Percentiles rank a stretch among this genome's conserved stretches.
Conservation (phyloP, 192 early-diverging fungal species). For the Borealophlyctis nickersoniae region DNA sequence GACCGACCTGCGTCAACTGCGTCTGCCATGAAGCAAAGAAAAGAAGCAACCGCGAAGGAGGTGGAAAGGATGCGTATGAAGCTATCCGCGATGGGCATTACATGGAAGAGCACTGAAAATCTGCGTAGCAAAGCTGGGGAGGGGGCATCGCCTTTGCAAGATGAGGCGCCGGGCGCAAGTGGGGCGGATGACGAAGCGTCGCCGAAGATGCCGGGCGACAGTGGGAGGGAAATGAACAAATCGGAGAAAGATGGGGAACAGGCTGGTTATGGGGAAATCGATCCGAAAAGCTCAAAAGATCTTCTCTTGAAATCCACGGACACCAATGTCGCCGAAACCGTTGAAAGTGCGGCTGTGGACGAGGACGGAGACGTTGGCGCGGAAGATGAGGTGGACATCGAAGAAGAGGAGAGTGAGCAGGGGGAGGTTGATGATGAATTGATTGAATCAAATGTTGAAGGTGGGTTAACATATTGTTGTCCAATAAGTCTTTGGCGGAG, state of each 20-base stretch:
- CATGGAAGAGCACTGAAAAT: slow-evolving; percentile 9
- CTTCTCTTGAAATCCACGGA: not conserved
- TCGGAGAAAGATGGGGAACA: slow-evolving; percentile 32
- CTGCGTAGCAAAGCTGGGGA: not conserved
- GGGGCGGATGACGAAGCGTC: not conserved
- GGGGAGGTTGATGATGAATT: slow-evolving; percentile 6
- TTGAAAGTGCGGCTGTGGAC: not conserved
- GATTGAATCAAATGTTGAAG: too few relatives aligned
- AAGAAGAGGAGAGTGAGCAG: slow-evolving; percentile 9
- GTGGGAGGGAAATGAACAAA: not conserved
- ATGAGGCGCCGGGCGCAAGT: not conserved
- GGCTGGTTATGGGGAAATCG: too few relatives aligned
- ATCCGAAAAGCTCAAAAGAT: slow-evolving; percentile 6
- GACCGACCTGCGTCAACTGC: too few relatives aligned
- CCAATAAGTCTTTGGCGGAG: not conserved
- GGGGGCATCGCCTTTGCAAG: not conserved
- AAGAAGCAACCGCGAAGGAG: slow-evolving; percentile 18
- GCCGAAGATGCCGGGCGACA: not conserved
- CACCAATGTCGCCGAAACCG: not conserved
- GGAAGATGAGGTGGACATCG: slow-evolving; percentile 8
- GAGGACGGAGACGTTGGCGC: not conserved
- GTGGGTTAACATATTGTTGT: too few relatives aligned
- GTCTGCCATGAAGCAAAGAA: slow-evolving; percentile 7
- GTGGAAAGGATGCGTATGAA: slow-evolving; percentile 16
- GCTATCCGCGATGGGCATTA: slow-evolving; percentile 20